A percentile compares a stretch with the other conserved stretches of the same genome.
Evolutionary conservation across 2,329 filamentous ascomycete species (phyloP).

Genomic region (Colletotrichum spaethianum): DNA sequence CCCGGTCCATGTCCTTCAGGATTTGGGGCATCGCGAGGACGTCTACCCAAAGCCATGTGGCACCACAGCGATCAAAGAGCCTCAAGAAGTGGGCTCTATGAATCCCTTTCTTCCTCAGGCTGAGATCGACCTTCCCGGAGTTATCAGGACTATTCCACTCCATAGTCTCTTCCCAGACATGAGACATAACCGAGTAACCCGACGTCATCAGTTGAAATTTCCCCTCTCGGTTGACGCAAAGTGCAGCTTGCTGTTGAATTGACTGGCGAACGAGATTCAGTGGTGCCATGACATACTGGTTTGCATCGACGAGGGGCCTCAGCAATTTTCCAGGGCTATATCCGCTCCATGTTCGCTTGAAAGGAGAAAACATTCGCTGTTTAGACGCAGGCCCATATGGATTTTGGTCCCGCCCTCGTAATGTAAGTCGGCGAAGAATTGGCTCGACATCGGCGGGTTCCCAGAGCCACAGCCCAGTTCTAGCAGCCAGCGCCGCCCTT

Average conservation of each 20-base stretch:
- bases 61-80: neutral
- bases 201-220: neutral
- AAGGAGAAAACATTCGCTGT: neutral
- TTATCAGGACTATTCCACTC: neutral
- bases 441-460: neutral
- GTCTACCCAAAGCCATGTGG: neutral
- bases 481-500: neutral
- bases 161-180: neutral
- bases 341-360: no score
- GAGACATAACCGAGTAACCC: neutral
- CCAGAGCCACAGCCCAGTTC: neutral
- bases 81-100: neutral
- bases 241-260: neutral
- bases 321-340: no score
- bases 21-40: neutral
- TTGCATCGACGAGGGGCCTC: no score
- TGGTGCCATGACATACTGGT: neutral
- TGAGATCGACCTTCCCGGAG: neutral
- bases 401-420: neutral
- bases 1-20: neutral
- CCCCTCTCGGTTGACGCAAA: neutral
- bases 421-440: neutral
- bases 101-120: neutral
- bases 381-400: neutral
- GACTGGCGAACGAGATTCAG: neutral